These are phyloP conservation scores for Symbiodinium pilosum DNA, from an alignment of 73 alveolate species.

Conservation along the genomic window DNA sequence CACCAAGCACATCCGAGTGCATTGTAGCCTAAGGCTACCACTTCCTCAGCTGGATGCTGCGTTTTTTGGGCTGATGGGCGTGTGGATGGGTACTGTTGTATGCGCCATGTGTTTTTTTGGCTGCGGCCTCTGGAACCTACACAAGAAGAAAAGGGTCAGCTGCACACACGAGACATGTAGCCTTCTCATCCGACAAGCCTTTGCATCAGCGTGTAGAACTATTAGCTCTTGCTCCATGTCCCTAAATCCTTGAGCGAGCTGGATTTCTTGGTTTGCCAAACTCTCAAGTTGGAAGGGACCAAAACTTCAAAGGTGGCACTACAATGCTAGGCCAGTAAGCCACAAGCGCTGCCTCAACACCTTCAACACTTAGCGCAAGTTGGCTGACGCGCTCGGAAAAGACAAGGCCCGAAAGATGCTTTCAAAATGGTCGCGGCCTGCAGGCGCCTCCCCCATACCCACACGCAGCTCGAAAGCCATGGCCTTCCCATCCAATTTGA, in stretches of 20 bases:
- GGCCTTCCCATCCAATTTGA: too few relatives aligned
- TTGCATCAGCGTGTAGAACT: too few relatives aligned
- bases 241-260: too few relatives aligned
- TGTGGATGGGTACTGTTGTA: background rate
- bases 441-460: conserved; percentile 17
- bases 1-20: background rate
- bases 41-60: background rate
- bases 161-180: too few relatives aligned
- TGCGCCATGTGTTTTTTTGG: background rate
- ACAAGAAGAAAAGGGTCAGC: too few relatives aligned
- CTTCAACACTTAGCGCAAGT: background rate
- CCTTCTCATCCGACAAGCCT: too few relatives aligned
- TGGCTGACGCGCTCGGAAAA: background rate
- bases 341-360: background rate
- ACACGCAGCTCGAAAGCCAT: conserved; percentile 60
- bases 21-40: background rate
- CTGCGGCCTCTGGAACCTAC: background rate
- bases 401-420: background rate
- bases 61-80: background rate
- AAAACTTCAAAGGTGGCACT: background rate
- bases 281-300: background rate
- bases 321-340: background rate
- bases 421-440: background rate
- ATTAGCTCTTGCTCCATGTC: too few relatives aligned
- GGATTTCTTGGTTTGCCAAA: too few relatives aligned